phyloP scores from a whole-genome alignment of 805 yeast species.

The Ogataea naganishii region DNA sequence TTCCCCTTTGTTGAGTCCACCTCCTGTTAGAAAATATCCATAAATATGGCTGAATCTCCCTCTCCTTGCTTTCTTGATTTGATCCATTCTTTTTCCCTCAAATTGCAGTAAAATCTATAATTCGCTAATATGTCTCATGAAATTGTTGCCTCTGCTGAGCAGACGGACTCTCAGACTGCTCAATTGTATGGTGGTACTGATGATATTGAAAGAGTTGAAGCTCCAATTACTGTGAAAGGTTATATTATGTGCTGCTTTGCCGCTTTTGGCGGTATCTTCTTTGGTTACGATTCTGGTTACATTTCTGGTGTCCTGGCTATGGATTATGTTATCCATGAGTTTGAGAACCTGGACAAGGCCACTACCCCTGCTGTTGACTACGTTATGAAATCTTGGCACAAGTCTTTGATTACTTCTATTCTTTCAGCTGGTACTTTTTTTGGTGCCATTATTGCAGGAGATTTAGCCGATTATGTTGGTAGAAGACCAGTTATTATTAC shows the following conservation, averaged over 20 bases:
- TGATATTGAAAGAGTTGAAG: slow-evolving; percentile 21
- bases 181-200: slow-evolving; percentile 10
- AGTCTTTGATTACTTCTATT: slow-evolving; percentile 56
- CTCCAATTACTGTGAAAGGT: slow-evolving; percentile 28
- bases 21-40: no score
- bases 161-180: no score
- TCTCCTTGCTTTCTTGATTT: no score
- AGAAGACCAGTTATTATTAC: slow-evolving; percentile 37
- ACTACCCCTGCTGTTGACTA: slow-evolving; percentile 9
- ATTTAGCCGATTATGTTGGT: slow-evolving; percentile 36
- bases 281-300: slow-evolving; percentile 64
- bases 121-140: no score
- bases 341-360: slow-evolving; percentile 15
- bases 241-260: slow-evolving; percentile 44
- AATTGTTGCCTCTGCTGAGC: no score
- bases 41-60: no score
- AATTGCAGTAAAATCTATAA: no score
- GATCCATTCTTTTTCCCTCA: no score
- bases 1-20: no score
- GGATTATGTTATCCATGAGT: slow-evolving; percentile 32
- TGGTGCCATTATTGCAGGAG: slow-evolving; percentile 59
- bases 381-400: slow-evolving; percentile 21
- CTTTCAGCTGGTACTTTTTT: slow-evolving; percentile 63
- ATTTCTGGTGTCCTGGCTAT: slow-evolving; percentile 61
- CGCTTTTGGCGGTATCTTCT: slow-evolving; percentile 59